Evolutionary conservation across 768 basidiomycete species (phyloP).

Genomic region (Tricholoma furcatifolium): DNA sequence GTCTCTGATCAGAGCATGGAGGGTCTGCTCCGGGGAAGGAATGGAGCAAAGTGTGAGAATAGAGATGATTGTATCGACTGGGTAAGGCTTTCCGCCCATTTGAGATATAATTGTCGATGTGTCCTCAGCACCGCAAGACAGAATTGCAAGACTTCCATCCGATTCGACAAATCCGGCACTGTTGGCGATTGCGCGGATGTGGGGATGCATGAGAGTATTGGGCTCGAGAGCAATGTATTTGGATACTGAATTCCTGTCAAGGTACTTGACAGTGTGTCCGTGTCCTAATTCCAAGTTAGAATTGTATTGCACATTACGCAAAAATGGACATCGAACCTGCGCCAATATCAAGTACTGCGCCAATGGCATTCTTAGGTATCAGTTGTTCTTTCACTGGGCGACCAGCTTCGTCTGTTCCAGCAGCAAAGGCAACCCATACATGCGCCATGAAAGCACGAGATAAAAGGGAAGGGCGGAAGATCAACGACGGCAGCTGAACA

Average conservation of each 20-base stretch:
- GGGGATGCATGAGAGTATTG: constrained; percentile 59
- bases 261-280: constrained; percentile 63
- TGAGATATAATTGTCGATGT: constrained; percentile 41
- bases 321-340: constrained; percentile 8
- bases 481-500: constrained; percentile 37
- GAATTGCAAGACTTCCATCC: constrained; percentile 51
- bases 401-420: constrained; percentile 41
- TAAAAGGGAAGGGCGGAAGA: constrained; percentile 28
- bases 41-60: constrained; percentile 68
- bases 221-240: constrained; percentile 76
- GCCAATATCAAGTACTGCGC: constrained; percentile 55
- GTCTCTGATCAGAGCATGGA: constrained; percentile 45
- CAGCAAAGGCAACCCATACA: constrained; percentile 52
- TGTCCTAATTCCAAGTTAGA: constrained; percentile 40
- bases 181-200: constrained; percentile 48
- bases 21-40: constrained; percentile 49
- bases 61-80: constrained; percentile 62
- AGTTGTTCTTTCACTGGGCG: constrained; percentile 40
- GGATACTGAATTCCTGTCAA: constrained; percentile 50
- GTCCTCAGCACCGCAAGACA: constrained; percentile 66
- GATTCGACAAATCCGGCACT: constrained; percentile 43
- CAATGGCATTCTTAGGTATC: constrained; percentile 41
- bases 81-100: constrained; percentile 17
- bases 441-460: constrained; percentile 56
- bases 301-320: neutral